Evolutionary conservation across 805 yeast species (phyloP).

Genomic region (Zygosaccharomyces bisporus): DNA sequence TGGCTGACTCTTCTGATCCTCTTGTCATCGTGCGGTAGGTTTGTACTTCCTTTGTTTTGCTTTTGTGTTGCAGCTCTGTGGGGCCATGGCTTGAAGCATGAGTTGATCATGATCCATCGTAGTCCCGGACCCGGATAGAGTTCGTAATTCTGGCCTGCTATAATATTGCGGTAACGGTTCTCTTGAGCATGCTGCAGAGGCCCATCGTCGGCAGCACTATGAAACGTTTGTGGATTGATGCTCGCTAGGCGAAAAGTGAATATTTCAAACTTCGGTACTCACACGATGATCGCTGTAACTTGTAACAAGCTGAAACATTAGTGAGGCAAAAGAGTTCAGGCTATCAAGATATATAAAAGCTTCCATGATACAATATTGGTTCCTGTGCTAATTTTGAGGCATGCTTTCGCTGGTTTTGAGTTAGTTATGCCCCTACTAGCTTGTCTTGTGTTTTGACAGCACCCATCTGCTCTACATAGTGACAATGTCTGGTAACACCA

Average conservation of each 20-base stretch:
- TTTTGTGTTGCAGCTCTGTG: too few relatives aligned
- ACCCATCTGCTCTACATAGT: neutral
- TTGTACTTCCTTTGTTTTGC: too few relatives aligned
- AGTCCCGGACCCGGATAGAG: too few relatives aligned
- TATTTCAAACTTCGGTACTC: neutral
- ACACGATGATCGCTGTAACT: neutral
- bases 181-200: too few relatives aligned
- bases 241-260: too few relatives aligned
- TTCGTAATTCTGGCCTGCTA: too few relatives aligned
- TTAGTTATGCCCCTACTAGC: neutral
- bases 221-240: neutral
- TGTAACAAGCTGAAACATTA: conserved; percentile 5
- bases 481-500: conserved; percentile 2
- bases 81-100: too few relatives aligned
- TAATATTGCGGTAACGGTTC: too few relatives aligned
- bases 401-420: neutral
- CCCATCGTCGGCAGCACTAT: neutral
- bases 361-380: neutral
- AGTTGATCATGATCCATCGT: too few relatives aligned
- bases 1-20: too few relatives aligned
- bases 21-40: too few relatives aligned
- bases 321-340: neutral
- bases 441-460: neutral
- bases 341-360: neutral
- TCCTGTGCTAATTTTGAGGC: neutral